Conservation (phyloP, 2,329 filamentous ascomycete genomes). For the Venturia asperata region DNA sequence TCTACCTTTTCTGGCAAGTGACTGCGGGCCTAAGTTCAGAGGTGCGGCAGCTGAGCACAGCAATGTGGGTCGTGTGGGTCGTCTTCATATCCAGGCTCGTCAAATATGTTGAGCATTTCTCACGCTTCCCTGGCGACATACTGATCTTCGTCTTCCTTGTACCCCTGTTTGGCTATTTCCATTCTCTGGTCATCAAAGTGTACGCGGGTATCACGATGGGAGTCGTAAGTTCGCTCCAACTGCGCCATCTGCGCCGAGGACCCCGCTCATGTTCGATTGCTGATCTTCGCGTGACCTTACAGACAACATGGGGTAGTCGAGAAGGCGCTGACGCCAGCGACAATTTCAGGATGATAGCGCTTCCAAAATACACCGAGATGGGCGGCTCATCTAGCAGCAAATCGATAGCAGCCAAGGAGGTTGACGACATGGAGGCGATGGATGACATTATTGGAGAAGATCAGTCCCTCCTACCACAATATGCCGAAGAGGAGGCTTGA, state of each 20-base stretch:
- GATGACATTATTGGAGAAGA: slow-evolving; percentile 8
- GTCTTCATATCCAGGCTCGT: slow-evolving; percentile 78
- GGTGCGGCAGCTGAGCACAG: slow-evolving; percentile 29
- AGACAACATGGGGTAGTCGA: slow-evolving; percentile 95
- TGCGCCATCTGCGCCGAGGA: slow-evolving; percentile 7
- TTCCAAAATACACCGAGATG: slow-evolving; percentile 13
- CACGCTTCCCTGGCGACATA: slow-evolving; percentile 74
- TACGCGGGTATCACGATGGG: slow-evolving; percentile 41
- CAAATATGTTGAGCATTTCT: slow-evolving; percentile 81
- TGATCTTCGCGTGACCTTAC: slow-evolving; percentile 19
- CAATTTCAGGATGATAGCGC: slow-evolving; percentile 39
- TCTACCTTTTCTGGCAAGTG: slow-evolving; percentile 46
- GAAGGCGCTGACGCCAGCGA: slow-evolving; percentile 85
- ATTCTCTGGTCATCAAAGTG: slow-evolving; percentile 35
- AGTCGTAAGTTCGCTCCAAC: slow-evolving; percentile 54
- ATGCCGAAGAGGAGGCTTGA: slow-evolving; percentile 8
- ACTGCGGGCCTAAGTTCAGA: slow-evolving; percentile 25
- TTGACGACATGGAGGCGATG: slow-evolving; percentile 1
- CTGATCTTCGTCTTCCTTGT: slow-evolving; percentile 69
- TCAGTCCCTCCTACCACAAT: slow-evolving; percentile 2
- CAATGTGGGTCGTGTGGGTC: slow-evolving; percentile 32
- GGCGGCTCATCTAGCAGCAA: neutral
- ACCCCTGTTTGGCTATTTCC: slow-evolving; percentile 84
- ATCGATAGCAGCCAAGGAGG: neutral
- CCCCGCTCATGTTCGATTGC: slow-evolving; percentile 11